phyloP scores from a whole-genome alignment of 768 basidiomycete genomes.

The Leucocoprinus sp. region DNA sequence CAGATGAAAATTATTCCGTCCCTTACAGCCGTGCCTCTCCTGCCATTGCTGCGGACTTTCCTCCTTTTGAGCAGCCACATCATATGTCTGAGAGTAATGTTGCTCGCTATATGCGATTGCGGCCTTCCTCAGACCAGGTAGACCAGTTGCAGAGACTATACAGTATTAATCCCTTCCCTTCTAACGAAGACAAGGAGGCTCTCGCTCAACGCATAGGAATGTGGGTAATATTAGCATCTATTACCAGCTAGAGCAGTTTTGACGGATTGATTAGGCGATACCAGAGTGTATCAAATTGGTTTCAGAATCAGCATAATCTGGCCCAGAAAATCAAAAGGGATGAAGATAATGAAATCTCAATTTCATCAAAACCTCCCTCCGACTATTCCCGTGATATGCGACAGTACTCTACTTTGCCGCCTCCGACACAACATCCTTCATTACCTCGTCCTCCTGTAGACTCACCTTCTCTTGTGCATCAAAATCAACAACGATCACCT shows the following conservation, averaged over 20 bases:
- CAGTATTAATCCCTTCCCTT: slow-evolving; percentile 56
- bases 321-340: slow-evolving; percentile 67
- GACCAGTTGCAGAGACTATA: slow-evolving; percentile 66
- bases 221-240: slow-evolving; percentile 38
- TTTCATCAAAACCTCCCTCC: slow-evolving; percentile 23
- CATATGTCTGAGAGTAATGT: slow-evolving; percentile 39
- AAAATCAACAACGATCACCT: slow-evolving; percentile 25
- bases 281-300: slow-evolving; percentile 81
- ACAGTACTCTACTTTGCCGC: slow-evolving; percentile 41
- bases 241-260: slow-evolving; percentile 19
- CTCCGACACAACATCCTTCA: slow-evolving; percentile 30
- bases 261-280: slow-evolving; percentile 48
- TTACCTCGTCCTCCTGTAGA: slow-evolving; percentile 24
- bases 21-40: slow-evolving; percentile 23
- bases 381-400: slow-evolving; percentile 26
- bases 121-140: slow-evolving; percentile 55
- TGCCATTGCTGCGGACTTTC: slow-evolving; percentile 24
- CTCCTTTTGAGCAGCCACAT: slow-evolving; percentile 37
- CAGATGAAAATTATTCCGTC: slow-evolving; percentile 35
- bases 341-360: slow-evolving; percentile 34
- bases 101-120: slow-evolving; percentile 37
- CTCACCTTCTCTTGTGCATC: slow-evolving; percentile 21
- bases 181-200: slow-evolving; percentile 55
- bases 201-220: slow-evolving; percentile 68
- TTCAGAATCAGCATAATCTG: slow-evolving; percentile 77